A percentile compares a stretch with the other conserved stretches of the same genome.
phyloP scores from a whole-genome alignment of 2,329 filamentous ascomycete genomes.

The Cryphonectria japonica region DNA sequence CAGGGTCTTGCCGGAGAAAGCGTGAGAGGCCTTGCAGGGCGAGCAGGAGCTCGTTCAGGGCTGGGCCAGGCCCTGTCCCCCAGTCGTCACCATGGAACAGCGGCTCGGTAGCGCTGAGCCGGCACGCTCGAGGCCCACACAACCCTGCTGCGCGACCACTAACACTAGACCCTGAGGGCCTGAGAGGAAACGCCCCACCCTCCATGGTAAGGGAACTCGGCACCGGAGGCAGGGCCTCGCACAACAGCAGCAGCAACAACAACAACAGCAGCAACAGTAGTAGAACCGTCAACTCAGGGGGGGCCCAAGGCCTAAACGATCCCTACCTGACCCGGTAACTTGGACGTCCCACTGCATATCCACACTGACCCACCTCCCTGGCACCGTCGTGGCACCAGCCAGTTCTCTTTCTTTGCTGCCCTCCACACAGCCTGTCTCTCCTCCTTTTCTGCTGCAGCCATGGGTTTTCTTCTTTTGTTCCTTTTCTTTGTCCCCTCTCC shows the following conservation, averaged over 20 bases:
- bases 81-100: no score
- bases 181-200: neutral
- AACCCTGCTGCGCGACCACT: neutral
- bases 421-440: constrained; percentile 26
- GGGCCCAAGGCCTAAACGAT: neutral
- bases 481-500: neutral
- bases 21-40: neutral
- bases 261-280: no score
- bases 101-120: neutral
- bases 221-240: neutral
- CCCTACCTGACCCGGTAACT: constrained; percentile 1
- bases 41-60: neutral
- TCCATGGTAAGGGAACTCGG: neutral
- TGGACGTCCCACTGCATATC: neutral
- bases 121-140: neutral
- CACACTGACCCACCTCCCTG: neutral
- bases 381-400: constrained; percentile 21
- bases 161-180: neutral
- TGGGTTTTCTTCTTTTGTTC: constrained; percentile 1
- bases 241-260: neutral
- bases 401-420: constrained; percentile 26
- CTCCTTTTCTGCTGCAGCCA: neutral
- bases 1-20: neutral
- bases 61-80: neutral
- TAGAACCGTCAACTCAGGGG: neutral